Percentiles rank a stretch among this genome's conserved stretches.
Conservation (phyloP, 2,329 filamentous ascomycete species). For the Diaporthe amygdali region DNA sequence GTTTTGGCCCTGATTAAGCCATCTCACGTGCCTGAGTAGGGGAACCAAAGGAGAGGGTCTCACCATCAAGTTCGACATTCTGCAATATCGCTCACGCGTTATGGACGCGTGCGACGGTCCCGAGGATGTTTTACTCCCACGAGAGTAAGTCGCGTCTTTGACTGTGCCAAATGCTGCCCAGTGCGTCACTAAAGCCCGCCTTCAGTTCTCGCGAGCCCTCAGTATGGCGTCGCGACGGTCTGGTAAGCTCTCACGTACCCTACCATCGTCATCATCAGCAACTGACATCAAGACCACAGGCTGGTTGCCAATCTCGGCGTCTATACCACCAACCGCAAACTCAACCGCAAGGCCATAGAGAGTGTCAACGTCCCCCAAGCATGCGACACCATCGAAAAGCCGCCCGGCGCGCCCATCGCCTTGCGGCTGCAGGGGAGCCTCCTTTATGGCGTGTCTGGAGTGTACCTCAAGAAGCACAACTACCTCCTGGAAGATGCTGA, state of each 20-base stretch:
- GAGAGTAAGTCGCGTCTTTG: conserved; percentile 69
- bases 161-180: conserved; percentile 22
- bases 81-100: not conserved
- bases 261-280: not conserved
- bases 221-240: conserved; percentile 92
- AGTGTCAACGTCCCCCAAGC: conserved; percentile 87
- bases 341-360: conserved; percentile 86
- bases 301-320: conserved; percentile 87
- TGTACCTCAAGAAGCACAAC: conserved; percentile 84
- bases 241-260: conserved; percentile 66
- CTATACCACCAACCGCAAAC: conserved; percentile 71
- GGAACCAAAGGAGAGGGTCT: not conserved
- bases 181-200: not conserved
- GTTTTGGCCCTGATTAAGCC: not conserved
- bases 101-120: not conserved
- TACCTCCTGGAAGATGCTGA: conserved; percentile 86
- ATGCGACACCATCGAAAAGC: conserved; percentile 85
- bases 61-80: not conserved
- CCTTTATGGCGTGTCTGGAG: conserved; percentile 82
- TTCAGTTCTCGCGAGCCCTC: conserved; percentile 78
- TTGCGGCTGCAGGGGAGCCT: conserved; percentile 88
- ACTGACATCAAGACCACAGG: conserved; percentile 54
- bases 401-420: conserved; percentile 80
- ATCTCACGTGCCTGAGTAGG: not conserved
- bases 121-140: conserved; percentile 92